These are phyloP conservation scores for Cyberlindnera suaveolens DNA, from an alignment of 805 yeast genomes.

Conservation along the genomic window DNA sequence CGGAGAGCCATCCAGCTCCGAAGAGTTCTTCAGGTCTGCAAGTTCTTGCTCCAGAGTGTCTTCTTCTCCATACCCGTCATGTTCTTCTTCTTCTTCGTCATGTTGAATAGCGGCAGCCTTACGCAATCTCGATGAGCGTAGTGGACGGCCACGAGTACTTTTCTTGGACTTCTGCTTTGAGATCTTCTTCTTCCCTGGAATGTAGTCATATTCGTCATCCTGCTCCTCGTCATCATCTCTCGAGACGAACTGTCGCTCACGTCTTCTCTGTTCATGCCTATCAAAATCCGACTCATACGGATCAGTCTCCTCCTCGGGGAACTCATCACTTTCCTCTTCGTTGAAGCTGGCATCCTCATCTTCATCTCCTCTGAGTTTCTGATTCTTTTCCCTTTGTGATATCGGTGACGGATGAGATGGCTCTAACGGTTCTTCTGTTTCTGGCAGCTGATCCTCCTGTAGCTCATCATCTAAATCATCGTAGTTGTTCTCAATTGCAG, in stretches of 20 bases:
- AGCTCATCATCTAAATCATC: conserved; percentile 25
- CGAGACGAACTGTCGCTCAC: conserved; percentile 20
- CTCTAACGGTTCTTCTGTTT: conserved; percentile 1
- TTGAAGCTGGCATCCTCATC: conserved; percentile 28
- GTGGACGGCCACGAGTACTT: not conserved
- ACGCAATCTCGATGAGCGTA: not conserved
- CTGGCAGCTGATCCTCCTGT: conserved; percentile 4
- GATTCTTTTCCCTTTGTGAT: conserved; percentile 10
- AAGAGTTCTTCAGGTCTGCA: conserved; percentile 22
- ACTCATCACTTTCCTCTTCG: conserved; percentile 28
- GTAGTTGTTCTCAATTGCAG: conserved; percentile 28
- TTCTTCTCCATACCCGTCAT: conserved; percentile 23
- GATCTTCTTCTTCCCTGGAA: conserved; percentile 7
- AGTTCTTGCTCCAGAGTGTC: conserved; percentile 55
- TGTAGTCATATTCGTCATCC: conserved; percentile 17
- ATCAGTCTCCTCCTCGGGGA: conserved; percentile 11
- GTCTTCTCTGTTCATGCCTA: conserved; percentile 9
- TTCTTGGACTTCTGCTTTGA: not conserved
- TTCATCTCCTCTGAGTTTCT: conserved; percentile 11
- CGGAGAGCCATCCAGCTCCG: conserved; percentile 24
- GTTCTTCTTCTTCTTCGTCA: conserved; percentile 20
- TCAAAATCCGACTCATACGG: conserved; percentile 10
- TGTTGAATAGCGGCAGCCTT: not conserved
- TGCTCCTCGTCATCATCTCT: conserved; percentile 23
- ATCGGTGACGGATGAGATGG: conserved; percentile 1